Conservation (phyloP, 2,329 filamentous ascomycete genomes). For the Didymella pinodella region DNA sequence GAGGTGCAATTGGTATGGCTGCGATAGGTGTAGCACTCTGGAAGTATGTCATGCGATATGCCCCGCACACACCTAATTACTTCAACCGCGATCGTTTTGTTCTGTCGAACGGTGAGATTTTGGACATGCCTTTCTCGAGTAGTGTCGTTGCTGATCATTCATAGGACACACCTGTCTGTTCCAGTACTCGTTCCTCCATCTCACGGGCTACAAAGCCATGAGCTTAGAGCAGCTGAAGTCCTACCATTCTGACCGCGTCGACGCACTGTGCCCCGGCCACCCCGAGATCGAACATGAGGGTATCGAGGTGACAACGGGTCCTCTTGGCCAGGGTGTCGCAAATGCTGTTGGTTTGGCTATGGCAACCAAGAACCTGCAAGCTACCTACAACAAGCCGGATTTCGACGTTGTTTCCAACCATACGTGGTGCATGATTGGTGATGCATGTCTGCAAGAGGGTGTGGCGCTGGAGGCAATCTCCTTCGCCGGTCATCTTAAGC, state of each 20-base stretch:
- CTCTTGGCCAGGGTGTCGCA: slow-evolving; percentile 66
- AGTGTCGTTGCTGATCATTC: not conserved
- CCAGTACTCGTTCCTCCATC: slow-evolving; percentile 63
- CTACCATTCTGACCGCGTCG: slow-evolving; percentile 59
- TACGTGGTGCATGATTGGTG: slow-evolving; percentile 66
- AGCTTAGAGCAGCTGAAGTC: slow-evolving; percentile 65
- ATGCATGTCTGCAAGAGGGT: slow-evolving; percentile 67
- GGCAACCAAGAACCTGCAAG: slow-evolving; percentile 64
- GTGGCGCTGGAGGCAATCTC: slow-evolving; percentile 65
- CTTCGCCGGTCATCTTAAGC: slow-evolving; percentile 63
- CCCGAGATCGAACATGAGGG: slow-evolving; percentile 66
- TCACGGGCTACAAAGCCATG: slow-evolving; percentile 63
- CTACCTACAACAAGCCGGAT: slow-evolving; percentile 61
- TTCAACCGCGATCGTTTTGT: slow-evolving; percentile 71
- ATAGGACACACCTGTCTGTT: slow-evolving; percentile 63
- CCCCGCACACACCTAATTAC: slow-evolving; percentile 61
- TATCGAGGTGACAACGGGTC: slow-evolving; percentile 67
- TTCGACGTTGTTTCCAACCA: slow-evolving; percentile 60
- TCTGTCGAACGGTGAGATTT: slow-evolving; percentile 62
- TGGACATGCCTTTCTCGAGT: not conserved
- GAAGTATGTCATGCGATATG: slow-evolving; percentile 69
- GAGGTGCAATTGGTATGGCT: slow-evolving; percentile 68
- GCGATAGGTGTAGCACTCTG: slow-evolving; percentile 68
- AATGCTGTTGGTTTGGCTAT: slow-evolving; percentile 68
- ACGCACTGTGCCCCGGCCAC: slow-evolving; percentile 63